Conservation (phyloP, 352 stramenopile species). For the Elongisporangium undulatum region DNA sequence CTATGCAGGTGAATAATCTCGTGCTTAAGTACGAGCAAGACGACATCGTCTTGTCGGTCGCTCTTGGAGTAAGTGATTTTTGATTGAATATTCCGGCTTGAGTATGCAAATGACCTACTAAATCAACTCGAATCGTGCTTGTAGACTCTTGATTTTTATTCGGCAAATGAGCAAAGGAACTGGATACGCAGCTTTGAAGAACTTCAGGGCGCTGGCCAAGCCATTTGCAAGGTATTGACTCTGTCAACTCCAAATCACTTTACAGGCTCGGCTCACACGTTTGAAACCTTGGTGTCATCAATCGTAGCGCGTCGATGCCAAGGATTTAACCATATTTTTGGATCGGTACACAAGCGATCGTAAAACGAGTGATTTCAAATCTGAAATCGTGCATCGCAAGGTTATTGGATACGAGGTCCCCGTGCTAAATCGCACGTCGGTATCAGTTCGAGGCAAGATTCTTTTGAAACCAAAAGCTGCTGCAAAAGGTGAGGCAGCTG, state of each 20-base stretch:
- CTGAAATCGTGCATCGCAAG: constrained; percentile 46
- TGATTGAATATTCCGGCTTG: background rate
- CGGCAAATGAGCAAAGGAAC: constrained; percentile 42
- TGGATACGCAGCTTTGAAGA: constrained; percentile 75
- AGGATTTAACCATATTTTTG: constrained; percentile 81
- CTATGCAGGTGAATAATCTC: constrained; percentile 72
- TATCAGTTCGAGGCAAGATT: constrained; percentile 53
- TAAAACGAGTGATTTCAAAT: constrained; percentile 15
- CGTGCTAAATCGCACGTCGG: constrained; percentile 63
- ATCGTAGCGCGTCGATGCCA: constrained; percentile 44
- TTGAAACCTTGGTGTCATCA: background rate
- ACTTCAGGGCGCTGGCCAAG: constrained; percentile 33
- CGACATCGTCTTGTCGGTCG: constrained; percentile 80
- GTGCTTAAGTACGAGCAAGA: constrained; percentile 88
- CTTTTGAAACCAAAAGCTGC: constrained; percentile 31
- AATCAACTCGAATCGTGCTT: background rate
- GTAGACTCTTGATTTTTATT: constrained; percentile 76
- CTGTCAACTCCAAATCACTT: too few relatives aligned
- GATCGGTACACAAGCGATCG: constrained; percentile 73
- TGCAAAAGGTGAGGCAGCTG: constrained; percentile 3
- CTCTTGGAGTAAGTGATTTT: constrained; percentile 51
- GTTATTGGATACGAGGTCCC: constrained; percentile 80
- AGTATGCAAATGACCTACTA: background rate
- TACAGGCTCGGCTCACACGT: background rate
- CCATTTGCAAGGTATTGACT: constrained; percentile 48